These are phyloP conservation scores for Linum trigynum DNA, from an alignment of 345 rosid genomes.

Conservation along the genomic window DNA sequence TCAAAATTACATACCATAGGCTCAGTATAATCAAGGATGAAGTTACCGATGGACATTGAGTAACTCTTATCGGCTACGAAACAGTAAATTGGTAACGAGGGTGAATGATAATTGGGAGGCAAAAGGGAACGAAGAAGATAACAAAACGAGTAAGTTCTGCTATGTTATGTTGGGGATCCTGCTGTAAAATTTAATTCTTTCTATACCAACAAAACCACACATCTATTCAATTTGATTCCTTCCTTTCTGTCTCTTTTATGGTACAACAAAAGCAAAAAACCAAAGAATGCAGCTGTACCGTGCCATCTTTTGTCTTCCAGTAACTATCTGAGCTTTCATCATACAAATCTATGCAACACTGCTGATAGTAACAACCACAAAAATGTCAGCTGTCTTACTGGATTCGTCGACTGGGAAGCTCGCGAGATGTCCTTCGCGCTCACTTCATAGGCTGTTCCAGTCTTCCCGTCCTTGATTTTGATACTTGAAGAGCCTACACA, in stretches of 20 bases:
- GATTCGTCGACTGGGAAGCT: constrained; percentile 15
- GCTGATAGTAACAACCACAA: neutral
- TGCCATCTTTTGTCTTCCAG: neutral
- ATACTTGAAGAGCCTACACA: constrained; percentile 67
- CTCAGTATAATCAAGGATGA: too few relatives aligned
- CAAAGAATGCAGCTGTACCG: constrained; percentile 1
- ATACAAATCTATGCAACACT: neutral
- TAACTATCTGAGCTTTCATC: neutral
- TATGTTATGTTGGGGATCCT: too few relatives aligned
- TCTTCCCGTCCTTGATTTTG: constrained; percentile 43
- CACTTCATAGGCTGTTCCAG: constrained; percentile 38
- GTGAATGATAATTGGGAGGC: too few relatives aligned
- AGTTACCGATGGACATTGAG: too few relatives aligned
- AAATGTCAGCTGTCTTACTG: neutral
- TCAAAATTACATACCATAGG: too few relatives aligned
- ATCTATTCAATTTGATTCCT: too few relatives aligned
- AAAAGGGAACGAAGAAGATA: too few relatives aligned
- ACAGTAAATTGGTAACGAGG: too few relatives aligned
- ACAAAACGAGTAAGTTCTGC: too few relatives aligned
- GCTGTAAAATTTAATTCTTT: too few relatives aligned
- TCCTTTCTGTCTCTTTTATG: neutral
- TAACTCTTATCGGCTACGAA: too few relatives aligned
- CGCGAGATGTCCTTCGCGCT: constrained; percentile 43
- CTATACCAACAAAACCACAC: too few relatives aligned
- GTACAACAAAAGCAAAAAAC: neutral